phyloP scores from a whole-genome alignment of 352 stramenopile genomes.

The Globisporangium paroecandrum region DNA sequence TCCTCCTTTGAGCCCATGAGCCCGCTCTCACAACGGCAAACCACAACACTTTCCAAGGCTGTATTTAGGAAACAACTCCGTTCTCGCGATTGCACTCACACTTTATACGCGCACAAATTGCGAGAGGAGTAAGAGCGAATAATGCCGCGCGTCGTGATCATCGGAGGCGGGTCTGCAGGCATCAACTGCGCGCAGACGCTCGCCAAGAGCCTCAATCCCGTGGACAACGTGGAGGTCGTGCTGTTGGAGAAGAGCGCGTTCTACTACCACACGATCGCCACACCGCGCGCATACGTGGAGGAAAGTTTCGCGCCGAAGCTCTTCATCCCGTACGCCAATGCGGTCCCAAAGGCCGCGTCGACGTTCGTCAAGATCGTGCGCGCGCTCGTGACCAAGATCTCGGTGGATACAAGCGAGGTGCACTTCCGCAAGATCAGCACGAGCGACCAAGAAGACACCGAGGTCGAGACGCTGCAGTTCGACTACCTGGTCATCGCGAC shows the following conservation, averaged over 20 bases:
- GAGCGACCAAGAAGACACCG: constrained; percentile 23
- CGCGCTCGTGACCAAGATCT: constrained; percentile 37
- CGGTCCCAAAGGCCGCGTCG: constrained; percentile 28
- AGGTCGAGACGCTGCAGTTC: constrained; percentile 36
- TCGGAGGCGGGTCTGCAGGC: constrained; percentile 46
- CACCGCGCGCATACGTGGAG: constrained; percentile 46
- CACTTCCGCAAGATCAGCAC: constrained; percentile 31
- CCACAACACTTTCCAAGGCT: not conserved
- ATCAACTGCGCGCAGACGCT: constrained; percentile 41
- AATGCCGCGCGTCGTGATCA: constrained; percentile 48
- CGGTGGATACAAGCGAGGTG: constrained; percentile 33
- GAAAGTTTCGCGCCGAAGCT: constrained; percentile 41
- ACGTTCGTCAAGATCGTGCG: constrained; percentile 41
- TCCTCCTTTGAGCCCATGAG: not conserved
- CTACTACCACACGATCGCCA: constrained; percentile 43
- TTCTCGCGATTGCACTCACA: too few species aligned
- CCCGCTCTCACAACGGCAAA: not conserved
- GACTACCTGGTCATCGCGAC: constrained; percentile 66
- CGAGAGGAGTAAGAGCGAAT: too few species aligned
- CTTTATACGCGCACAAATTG: too few species aligned
- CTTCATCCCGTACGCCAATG: constrained; percentile 54
- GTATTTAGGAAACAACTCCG: not conserved
- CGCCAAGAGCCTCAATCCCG: constrained; percentile 25
- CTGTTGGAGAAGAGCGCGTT: constrained; percentile 57
- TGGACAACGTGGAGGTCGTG: constrained; percentile 39